A percentile compares a stretch with the other conserved stretches of the same genome.
These are phyloP conservation scores for Annulohypoxylon stygium DNA, from an alignment of 495 filamentous ascomycete species.

Conservation along the genomic window DNA sequence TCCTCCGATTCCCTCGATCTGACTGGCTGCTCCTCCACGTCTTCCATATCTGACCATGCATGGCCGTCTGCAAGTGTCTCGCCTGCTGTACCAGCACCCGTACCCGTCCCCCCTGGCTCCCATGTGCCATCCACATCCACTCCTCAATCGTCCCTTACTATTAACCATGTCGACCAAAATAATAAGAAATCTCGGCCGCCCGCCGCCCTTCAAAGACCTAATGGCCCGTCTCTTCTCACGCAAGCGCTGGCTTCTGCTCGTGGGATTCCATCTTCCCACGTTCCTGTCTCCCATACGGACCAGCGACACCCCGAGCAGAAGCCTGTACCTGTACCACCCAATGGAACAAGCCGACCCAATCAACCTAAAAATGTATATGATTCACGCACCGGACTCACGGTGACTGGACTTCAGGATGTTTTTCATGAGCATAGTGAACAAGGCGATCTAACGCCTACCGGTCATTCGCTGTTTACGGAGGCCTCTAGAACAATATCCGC, in stretches of 20 bases:
- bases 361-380: conserved; percentile 40
- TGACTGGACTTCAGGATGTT: conserved; percentile 52
- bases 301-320: conserved; percentile 49
- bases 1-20: conserved; percentile 40
- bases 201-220: conserved; percentile 54
- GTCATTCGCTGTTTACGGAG: conserved; percentile 40
- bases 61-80: conserved; percentile 42
- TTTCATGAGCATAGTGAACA: conserved; percentile 42
- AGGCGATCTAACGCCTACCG: conserved; percentile 51
- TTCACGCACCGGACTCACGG: conserved; percentile 35
- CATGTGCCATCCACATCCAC: conserved; percentile 47
- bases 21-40: conserved; percentile 47
- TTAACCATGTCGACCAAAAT: conserved; percentile 54
- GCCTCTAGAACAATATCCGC: conserved; percentile 40
- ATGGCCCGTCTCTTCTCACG: conserved; percentile 63
- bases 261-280: conserved; percentile 54
- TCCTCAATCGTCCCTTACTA: conserved; percentile 44
- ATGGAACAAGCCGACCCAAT: conserved; percentile 34
- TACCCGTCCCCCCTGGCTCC: conserved; percentile 39
- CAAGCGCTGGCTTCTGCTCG: conserved; percentile 67
- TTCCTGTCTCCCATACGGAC: conserved; percentile 39
- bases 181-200: conserved; percentile 63
- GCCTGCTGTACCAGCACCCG: conserved; percentile 45
- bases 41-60: conserved; percentile 47
- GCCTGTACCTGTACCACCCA: conserved; percentile 39